Percentiles rank a stretch among this genome's conserved stretches.
Conservation (phyloP, 371 early-diverging fungal species). For the Syncephalastrum racemosum region DNA sequence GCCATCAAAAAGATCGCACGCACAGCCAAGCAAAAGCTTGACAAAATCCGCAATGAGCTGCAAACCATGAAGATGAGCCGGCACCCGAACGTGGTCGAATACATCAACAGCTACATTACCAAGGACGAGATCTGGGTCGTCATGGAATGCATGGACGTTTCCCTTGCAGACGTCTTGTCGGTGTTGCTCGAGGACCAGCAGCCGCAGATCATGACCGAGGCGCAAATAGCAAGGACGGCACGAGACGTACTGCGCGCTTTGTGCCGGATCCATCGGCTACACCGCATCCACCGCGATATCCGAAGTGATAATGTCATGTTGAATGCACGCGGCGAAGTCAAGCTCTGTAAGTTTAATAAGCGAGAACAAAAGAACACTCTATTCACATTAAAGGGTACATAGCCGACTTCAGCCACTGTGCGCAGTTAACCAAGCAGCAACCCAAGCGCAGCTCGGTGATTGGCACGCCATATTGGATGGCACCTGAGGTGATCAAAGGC, state of each 20-base stretch:
- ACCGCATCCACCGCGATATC: constrained; percentile 95
- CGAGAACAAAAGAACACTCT: constrained; percentile 36
- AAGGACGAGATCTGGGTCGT: constrained; percentile 66
- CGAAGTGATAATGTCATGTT: constrained; percentile 82
- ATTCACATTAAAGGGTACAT: constrained; percentile 8
- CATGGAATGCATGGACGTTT: constrained; percentile 82
- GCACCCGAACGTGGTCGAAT: constrained; percentile 72
- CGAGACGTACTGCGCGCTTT: constrained; percentile 86
- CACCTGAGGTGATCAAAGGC: constrained; percentile 90
- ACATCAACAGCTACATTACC: constrained; percentile 64
- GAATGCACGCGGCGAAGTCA: constrained; percentile 71
- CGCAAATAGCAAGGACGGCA: constrained; percentile 68
- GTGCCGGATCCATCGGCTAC: constrained; percentile 84
- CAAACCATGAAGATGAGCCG: constrained; percentile 69
- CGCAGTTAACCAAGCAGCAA: constrained; percentile 59
- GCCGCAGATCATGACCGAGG: constrained; percentile 42
- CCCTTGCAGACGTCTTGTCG: constrained; percentile 74
- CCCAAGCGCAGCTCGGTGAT: constrained; percentile 69
- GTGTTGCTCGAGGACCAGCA: constrained; percentile 52
- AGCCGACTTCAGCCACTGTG: constrained; percentile 78
- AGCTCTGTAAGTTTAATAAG: constrained; percentile 63
- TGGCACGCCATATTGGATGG: constrained; percentile 95
- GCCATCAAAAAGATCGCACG: constrained; percentile 75
- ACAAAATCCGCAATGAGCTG: constrained; percentile 69
- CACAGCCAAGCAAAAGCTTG: constrained; percentile 63